Evolutionary conservation across 345 rosid genomes (phyloP).

Genomic region (Brassica napus): Da-Ae NC_063444.1:12881501-12882000

Average conservation of each 20-base stretch:
- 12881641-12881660: constrained; percentile 29
- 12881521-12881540: constrained; percentile 65
- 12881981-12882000: too few species aligned
- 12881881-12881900: neutral
- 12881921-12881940: neutral
- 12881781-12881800: neutral
- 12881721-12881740: neutral
- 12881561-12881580: constrained; percentile 1
- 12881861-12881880: neutral
- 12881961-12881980: neutral
- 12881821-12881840: neutral
- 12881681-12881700: constrained; percentile 24
- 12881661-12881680: constrained; percentile 18
- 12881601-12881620: constrained; percentile 10
- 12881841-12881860: neutral
- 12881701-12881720: constrained; percentile 31
- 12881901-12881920: neutral
- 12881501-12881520: constrained; percentile 74
- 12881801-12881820: neutral
- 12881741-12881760: neutral
- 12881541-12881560: constrained; percentile 30
- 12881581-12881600: neutral
- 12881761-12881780: neutral
- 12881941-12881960: neutral
- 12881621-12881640: constrained; percentile 27